Evolutionary conservation across 1,284 basidiomycete genomes (phyloP).

Genomic region (Austroboletus rostrupii): DNA sequence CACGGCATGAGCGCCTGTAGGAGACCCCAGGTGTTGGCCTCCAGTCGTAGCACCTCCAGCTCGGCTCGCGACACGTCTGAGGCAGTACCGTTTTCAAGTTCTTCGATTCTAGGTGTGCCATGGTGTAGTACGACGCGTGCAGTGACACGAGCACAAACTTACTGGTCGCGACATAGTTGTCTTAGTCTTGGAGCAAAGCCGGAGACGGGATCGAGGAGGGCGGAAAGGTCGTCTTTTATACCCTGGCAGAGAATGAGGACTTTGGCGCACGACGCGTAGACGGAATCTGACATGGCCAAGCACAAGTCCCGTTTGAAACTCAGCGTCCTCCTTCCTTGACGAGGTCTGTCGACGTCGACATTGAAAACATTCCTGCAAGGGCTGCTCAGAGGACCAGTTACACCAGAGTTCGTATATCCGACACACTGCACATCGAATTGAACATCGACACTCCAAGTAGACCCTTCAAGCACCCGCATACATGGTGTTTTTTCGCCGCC

Average conservation of each 20-base stretch:
- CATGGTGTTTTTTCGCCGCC: no score
- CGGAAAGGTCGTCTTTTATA: constrained; percentile 55
- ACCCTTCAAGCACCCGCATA: no score
- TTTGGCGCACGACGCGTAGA: constrained; percentile 62
- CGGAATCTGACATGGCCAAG: constrained; percentile 34
- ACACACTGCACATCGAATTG: no score
- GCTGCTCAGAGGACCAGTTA: no score
- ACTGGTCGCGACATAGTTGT: constrained; percentile 64
- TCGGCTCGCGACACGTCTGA: constrained; percentile 44
- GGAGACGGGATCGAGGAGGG: constrained; percentile 56
- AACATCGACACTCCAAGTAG: no score
- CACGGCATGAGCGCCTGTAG: constrained; percentile 73
- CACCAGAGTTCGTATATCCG: no score
- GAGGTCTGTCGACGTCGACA: no score
- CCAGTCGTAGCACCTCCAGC: constrained; percentile 61
- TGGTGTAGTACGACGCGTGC: background rate
- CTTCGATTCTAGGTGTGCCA: constrained; percentile 41
- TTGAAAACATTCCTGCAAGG: no score
- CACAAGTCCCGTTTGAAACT: background rate
- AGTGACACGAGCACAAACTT: constrained; percentile 22
- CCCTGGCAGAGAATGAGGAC: constrained; percentile 57
- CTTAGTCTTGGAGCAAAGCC: constrained; percentile 69
- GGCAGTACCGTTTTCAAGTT: constrained; percentile 43
- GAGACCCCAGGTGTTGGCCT: constrained; percentile 79
- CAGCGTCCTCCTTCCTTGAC: background rate